Evolutionary conservation across 768 basidiomycete species (phyloP), one percentile per base, ranked within the genome.

Genomic region (Panaeolus papilionaceus): DNA sequence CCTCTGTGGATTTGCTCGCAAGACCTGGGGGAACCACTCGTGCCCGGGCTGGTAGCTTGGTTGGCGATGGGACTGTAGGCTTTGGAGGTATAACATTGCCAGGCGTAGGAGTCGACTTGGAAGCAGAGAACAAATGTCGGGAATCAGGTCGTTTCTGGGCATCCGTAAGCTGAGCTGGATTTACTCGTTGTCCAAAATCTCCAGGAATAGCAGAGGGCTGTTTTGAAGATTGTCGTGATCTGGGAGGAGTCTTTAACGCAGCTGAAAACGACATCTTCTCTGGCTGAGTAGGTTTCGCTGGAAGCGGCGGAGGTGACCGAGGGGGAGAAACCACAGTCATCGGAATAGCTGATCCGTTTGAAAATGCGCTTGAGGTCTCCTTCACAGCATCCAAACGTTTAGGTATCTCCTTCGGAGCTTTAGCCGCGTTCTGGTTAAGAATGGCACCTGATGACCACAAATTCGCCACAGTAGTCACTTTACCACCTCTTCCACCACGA

Each of bases 401-500:
- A 12, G 64, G 64, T 9, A 45, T 63, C 18, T 28, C 68, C 61
- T 69, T 71, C 33, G 33, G 33, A 23, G 26, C 65, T 62, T 72
- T 67, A 14, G 20, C 58, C 12, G 28, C 44, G 18, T 51, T 64
- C 42, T 64, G 40, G 23, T 38, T 62, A 23, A 37, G 68, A 14
- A 76, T 70, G 7, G 81, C 82, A n/a, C 83, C 86, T 40, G 87
- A 79, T 2, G 90, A 87, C 92, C 92, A 94, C 26, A 94, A 79
- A 2, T 92, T 86, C 0, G 91, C 88, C 0, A 93, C 91, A 4
- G 92, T 82, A 2, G 91, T 82, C 16, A 94, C 93, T 64, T 85
- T 84, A 12, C 92, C 93, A 2, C 93, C 93, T 49, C 85, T 80
- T 2, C 93, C 93, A 4, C 93, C 92, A 23, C 92, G 84, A 4